Evolutionary conservation across 306 rosid species (phyloP), one percentile per base, ranked within the genome.

Genomic region (Hippophae gyantsensis): DNA sequence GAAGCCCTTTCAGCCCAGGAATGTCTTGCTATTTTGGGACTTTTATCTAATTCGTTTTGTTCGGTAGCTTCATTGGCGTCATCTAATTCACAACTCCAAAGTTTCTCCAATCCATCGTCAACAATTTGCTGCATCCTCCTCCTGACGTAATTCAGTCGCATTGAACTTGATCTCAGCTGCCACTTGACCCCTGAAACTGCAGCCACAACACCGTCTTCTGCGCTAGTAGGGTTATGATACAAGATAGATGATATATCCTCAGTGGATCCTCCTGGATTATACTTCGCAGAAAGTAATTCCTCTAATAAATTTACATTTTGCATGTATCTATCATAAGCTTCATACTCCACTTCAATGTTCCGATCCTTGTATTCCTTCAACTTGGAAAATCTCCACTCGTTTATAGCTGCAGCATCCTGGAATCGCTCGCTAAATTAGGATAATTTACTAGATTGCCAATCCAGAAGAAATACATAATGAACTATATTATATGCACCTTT

Each of bases 301-400:
- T 88, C 93, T 60, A 88, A 84, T 54, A 93, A 81, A 68, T 62
- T 79, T 43, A 86, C 69, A 54, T 84, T 88, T 80, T 84, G 88
- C 87, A 88, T 82, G 88, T 93, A 93, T 43, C 86, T 80, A 52
- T 84, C 95, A 60, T 88, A 86, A 74, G 90, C 85, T 75, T 88
- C 97, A 68, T 84, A 80, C 78, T 88, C 97, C 56, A 63, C 84
- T 75, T 93, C 99, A 56, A 80, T 49, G 69, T 67, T 74, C 62
- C 77, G 78, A 52, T 85, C 95, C 70, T 70, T 87, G 79, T 74
- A 84, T 66, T 93, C 94, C 81, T 74, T 86, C 53, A 93, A 66
- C 85, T 86, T 93, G 72, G 90, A 69, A 79, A 88, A 89, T 65
- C 99, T 93, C 99, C 99, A 88, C 62, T 88, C 95, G 46, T 93